These are phyloP conservation scores for Trichoderma oligosporum DNA, from an alignment of 2,329 filamentous ascomycete species.

Conservation along the genomic window DNA sequence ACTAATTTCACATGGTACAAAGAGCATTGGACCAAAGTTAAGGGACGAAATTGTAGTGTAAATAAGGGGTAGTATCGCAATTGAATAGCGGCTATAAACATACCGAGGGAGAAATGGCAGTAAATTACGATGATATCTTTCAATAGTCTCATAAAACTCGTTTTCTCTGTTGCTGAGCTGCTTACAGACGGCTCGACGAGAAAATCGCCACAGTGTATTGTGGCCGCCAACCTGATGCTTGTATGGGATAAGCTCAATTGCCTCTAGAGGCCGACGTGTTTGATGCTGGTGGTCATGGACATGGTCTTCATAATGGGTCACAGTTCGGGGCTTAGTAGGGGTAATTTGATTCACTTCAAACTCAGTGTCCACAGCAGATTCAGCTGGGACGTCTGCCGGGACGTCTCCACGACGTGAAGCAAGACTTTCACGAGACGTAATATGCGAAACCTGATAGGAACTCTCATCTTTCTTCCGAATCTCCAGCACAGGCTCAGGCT, in stretches of 20 bases:
- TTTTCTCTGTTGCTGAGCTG: conserved; percentile 98
- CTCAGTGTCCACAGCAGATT: conserved; percentile 42
- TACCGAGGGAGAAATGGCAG: conserved; percentile 86
- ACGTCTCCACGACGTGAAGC: conserved; percentile 32
- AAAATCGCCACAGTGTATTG: conserved; percentile 94
- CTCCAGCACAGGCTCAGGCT: no score
- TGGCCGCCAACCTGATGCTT: conserved; percentile 97
- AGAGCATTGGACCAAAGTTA: no score
- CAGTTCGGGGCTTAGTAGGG: conserved; percentile 35
- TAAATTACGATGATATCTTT: conserved; percentile 83
- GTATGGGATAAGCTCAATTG: conserved; percentile 94
- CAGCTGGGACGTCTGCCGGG: conserved; percentile 34
- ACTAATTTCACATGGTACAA: no score
- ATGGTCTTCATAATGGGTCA: conserved; percentile 45
- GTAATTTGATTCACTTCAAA: conserved; percentile 35
- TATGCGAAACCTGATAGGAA: conserved; percentile 26
- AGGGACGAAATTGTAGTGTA: not conserved
- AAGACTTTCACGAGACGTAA: conserved; percentile 31
- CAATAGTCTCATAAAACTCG: conserved; percentile 96
- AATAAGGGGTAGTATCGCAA: not conserved
- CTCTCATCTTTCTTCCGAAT: conserved; percentile 27
- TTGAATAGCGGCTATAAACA: conserved; percentile 25
- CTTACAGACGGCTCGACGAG: conserved; percentile 91
- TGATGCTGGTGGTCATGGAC: conserved; percentile 50
- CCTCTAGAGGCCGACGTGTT: conserved; percentile 66